phyloP scores from a whole-genome alignment of 2,329 filamentous ascomycete species.

The Claviceps humidiphila region DNA sequence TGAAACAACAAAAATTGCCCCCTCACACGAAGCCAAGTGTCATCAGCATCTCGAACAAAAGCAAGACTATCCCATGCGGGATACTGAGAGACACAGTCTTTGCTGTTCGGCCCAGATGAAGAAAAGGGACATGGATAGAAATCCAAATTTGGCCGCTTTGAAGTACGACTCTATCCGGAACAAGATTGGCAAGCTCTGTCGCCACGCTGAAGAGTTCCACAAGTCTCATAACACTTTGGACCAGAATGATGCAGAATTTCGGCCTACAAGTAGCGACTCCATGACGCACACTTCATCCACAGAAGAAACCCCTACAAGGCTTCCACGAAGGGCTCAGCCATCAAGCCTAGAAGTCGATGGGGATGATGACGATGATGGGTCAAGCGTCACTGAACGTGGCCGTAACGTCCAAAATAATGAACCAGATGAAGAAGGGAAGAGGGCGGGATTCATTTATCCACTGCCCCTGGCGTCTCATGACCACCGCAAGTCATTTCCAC shows the following conservation, averaged over 20 bases:
- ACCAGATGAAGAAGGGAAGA: neutral
- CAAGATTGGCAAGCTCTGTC: conserved; percentile 18
- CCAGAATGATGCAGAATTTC: conserved; percentile 15
- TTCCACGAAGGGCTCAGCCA: neutral
- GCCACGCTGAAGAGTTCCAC: conserved; percentile 21
- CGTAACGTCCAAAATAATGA: neutral
- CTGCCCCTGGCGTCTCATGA: neutral
- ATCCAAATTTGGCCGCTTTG: conserved; percentile 4
- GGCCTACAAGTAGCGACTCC: neutral
- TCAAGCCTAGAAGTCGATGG: neutral
- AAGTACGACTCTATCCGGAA: conserved; percentile 9
- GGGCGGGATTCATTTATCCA: neutral
- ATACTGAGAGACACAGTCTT: conserved; percentile 17
- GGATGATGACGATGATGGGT: neutral
- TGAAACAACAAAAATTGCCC: conserved; percentile 4
- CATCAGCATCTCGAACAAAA: conserved; percentile 13
- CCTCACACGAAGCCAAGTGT: conserved; percentile 11
- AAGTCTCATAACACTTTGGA: conserved; percentile 21
- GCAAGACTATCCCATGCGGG: neutral
- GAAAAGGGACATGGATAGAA: neutral
- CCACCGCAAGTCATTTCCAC: neutral
- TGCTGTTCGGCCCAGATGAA: conserved; percentile 13
- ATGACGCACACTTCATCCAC: conserved; percentile 5
- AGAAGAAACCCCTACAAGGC: conserved; percentile 1
- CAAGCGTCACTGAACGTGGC: neutral